phyloP scores from a whole-genome alignment of 1,284 basidiomycete species.

The Tilletia horrida region DNA sequence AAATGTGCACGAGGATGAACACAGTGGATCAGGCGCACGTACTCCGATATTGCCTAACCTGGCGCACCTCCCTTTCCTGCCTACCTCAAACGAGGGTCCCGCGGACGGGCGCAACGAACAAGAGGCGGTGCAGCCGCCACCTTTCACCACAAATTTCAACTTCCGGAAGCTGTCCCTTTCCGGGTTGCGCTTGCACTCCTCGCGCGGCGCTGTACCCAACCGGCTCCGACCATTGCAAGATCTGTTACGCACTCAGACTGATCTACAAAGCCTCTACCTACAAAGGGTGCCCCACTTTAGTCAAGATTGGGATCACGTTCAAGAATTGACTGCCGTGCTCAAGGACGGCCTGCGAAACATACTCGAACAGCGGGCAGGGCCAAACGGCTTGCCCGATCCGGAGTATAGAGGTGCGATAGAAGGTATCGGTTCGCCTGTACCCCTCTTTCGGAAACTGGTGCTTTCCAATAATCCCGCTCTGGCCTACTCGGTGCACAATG shows the following conservation, averaged over 20 bases:
- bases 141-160: background rate
- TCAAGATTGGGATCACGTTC: background rate
- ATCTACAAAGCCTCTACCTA: constrained; percentile 7
- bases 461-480: constrained; percentile 5
- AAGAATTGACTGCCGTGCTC: background rate
- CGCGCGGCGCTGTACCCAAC: background rate
- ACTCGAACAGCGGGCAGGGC: background rate
- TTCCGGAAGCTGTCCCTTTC: constrained; percentile 1
- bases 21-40: background rate
- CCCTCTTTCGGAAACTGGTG: background rate
- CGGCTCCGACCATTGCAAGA: background rate
- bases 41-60: too few relatives aligned
- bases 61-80: too few relatives aligned
- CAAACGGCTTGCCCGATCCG: background rate
- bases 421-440: background rate
- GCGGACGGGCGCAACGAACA: too few relatives aligned
- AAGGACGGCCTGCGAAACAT: background rate
- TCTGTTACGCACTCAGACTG: background rate
- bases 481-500: background rate
- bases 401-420: background rate
- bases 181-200: background rate
- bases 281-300: constrained; percentile 5
- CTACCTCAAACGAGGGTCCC: too few relatives aligned
- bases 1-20: background rate
- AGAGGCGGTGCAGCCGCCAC: too few relatives aligned